Conservation (phyloP, 2,329 filamentous ascomycete genomes). For the Colletotrichum sp. region DNA sequence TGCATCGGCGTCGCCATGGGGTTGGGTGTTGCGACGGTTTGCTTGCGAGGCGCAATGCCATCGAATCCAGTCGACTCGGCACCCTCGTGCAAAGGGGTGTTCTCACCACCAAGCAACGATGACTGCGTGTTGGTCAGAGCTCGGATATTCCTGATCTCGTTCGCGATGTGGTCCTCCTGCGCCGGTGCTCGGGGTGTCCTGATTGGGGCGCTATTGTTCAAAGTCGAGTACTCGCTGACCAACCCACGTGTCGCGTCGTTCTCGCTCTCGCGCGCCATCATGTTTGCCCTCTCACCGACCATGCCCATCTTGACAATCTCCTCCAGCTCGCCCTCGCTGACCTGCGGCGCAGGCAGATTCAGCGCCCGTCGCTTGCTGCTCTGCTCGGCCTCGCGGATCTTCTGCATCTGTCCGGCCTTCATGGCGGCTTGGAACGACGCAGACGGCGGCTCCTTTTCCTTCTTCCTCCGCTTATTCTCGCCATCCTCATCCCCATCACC, state of each 20-base stretch:
- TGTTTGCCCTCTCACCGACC: conserved; percentile 84
- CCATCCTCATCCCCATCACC: conserved; percentile 86
- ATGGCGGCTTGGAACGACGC: conserved; percentile 85
- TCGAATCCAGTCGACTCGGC: conserved; percentile 86
- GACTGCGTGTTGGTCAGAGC: conserved; percentile 94
- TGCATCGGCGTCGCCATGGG: conserved; percentile 88
- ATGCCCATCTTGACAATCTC: conserved; percentile 99
- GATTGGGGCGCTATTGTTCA: conserved; percentile 85
- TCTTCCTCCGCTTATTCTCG: conserved; percentile 81
- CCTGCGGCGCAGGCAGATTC: conserved; percentile 87
- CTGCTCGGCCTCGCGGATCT: conserved; percentile 93
- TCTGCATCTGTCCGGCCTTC: conserved; percentile 93
- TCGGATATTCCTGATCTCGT: conserved; percentile 93
- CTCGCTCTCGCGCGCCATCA: conserved; percentile 76
- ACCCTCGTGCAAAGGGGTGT: conserved; percentile 86
- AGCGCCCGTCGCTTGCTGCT: conserved; percentile 89
- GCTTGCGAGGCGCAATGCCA: conserved; percentile 79
- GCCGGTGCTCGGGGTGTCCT: conserved; percentile 89
- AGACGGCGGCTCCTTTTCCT: conserved; percentile 81
- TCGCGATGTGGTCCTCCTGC: conserved; percentile 94
- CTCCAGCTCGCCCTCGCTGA: conserved; percentile 90
- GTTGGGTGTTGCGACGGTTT: conserved; percentile 89
- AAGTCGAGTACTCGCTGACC: conserved; percentile 82
- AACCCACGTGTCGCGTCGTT: conserved; percentile 86
- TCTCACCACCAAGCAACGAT: conserved; percentile 90